A percentile compares a stretch with the other conserved stretches of the same genome.
Evolutionary conservation across 345 rosid species (phyloP).

Genomic region (Durio zibethinus): DNA sequence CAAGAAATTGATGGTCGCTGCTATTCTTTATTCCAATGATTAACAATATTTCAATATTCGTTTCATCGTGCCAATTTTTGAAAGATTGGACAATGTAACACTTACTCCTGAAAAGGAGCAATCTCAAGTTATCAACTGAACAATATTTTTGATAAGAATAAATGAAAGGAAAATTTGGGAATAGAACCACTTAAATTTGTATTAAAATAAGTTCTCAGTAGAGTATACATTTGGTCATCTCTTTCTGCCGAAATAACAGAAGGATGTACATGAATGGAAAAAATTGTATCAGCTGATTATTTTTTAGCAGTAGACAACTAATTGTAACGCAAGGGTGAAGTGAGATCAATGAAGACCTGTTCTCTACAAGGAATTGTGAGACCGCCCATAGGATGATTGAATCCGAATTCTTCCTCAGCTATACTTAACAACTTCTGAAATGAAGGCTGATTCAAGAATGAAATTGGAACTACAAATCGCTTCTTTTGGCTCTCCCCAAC

Average conservation of each 20-base stretch:
- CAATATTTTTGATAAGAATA: neutral
- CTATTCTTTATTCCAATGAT: neutral
- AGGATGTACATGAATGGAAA: conserved; percentile 19
- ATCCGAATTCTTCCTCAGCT: conserved; percentile 40
- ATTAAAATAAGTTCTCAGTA: neutral
- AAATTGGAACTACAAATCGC: conserved; percentile 33
- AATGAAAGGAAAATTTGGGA: neutral
- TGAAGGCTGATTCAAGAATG: conserved; percentile 25
- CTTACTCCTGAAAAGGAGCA: neutral
- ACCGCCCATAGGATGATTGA: conserved; percentile 35
- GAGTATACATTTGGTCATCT: neutral
- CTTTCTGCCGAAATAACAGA: conserved; percentile 2
- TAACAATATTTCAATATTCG: neutral
- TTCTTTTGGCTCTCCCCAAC: conserved; percentile 32
- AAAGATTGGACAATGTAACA: neutral
- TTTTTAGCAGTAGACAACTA: neutral
- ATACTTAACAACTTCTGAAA: conserved; percentile 32
- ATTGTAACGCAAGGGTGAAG: no score
- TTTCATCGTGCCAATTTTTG: neutral
- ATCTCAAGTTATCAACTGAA: neutral
- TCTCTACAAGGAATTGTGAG: conserved; percentile 39
- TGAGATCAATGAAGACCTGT: conserved; percentile 20
- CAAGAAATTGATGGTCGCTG: neutral
- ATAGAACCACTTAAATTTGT: neutral
- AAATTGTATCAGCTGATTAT: conserved; percentile 5